Base-by-base conservation (phyloP, 495 filamentous ascomycete genomes). In the Tuber microsphaerosporum region DNA sequence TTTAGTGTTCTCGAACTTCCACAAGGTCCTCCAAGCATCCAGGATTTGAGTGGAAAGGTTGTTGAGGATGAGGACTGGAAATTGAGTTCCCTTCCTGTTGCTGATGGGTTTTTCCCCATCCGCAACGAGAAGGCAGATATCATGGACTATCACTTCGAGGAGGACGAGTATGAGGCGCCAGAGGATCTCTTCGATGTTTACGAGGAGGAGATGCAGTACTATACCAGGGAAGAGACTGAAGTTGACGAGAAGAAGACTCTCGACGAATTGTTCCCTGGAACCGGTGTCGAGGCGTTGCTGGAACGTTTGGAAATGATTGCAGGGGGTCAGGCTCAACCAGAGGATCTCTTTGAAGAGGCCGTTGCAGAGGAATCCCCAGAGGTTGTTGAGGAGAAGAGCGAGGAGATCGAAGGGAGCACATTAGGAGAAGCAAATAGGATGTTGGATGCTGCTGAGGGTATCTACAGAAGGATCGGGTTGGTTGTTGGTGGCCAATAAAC, bases 1-100 rank as follows among this genome's bases (percentile, higher is more conserved):
- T 97, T 90, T 79, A 88, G 93, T 71, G 89, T 97, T n/a, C 83
- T 91, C 26, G 89, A 92, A 70, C 86, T 96, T 26, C 92, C 93
- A 17, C 87, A 91, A 76, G 88, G 90, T 5, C 56, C 56, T n/a
- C 91, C 91, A 42, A 85, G 84, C n/a, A 81, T 91, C 56, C 86
- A 90, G 75, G 91, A 94, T 74, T 85, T 95, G 12, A 90, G 89
- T 46, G 91, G 92, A 77, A 94, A 95, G 85, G 83, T 87, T 10
- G 71, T 26, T 70, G 34, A 46, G 39, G 75, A 78, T 6, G 65
- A 72, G 26, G 79, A 77, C 37, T 75, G 76, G 69, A 81, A 82
- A 71, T 74, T 76, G 68, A 80, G 76, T 68, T 80, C 75, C 26
- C 79, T 81, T 39, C 78, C 78, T 2, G 75, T 82, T 74, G 81